phyloP scores from a whole-genome alignment of 2,329 filamentous ascomycete genomes.

The Thielaviopsis musarum region DNA sequence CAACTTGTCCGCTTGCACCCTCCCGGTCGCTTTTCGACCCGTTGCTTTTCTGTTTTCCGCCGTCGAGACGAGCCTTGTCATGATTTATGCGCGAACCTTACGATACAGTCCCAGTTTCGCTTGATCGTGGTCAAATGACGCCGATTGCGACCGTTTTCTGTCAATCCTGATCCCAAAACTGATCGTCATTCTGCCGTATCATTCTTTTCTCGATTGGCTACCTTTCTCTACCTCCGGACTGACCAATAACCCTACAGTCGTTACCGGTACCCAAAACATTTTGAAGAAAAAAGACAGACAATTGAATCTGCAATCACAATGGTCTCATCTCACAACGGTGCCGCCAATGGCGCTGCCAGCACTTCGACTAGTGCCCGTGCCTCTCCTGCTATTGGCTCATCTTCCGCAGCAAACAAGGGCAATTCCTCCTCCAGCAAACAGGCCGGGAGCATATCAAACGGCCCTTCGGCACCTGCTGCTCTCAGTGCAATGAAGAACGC shows the following conservation, averaged over 20 bases:
- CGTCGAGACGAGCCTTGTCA: background rate
- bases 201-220: background rate
- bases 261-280: background rate
- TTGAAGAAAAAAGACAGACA: background rate
- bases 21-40: background rate
- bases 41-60: background rate
- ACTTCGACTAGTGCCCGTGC: constrained; percentile 31
- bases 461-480: constrained; percentile 25
- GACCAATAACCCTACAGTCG: background rate
- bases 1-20: background rate
- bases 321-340: constrained; percentile 12
- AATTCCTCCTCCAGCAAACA: constrained; percentile 22
- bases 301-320: background rate
- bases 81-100: constrained; percentile 2
- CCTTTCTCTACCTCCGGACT: background rate
- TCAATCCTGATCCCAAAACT: background rate
- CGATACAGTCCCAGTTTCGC: background rate
- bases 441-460: constrained; percentile 27
- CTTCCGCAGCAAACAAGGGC: constrained; percentile 2
- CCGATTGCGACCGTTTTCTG: background rate
- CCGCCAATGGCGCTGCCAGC: constrained; percentile 21
- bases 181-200: background rate
- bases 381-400: constrained; percentile 29
- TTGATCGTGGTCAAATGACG: constrained; percentile 4
- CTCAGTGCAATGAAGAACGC: constrained; percentile 39